Evolutionary conservation across 768 basidiomycete species (phyloP), one percentile per base, ranked within the genome.

Genomic region (Chalciporus pseudorubinellus): DNA sequence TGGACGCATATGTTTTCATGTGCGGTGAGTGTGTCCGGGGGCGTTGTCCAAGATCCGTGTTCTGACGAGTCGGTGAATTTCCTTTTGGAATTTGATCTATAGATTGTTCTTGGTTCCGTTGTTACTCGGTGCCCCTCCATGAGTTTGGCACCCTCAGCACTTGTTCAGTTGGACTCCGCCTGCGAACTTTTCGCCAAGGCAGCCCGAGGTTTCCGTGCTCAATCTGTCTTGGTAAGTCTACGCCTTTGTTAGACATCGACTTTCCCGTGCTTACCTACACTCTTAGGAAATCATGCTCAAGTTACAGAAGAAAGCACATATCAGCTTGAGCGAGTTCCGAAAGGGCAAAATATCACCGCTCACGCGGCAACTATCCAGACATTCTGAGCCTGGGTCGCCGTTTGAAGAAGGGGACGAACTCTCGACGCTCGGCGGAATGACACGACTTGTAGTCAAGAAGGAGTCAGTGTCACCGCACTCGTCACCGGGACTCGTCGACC

Each of bases 71-170:
- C 12, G 28, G 45, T 42, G 52, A 33, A 56, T 53, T 51, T 49
- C 34, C 38, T 42, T 39, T 43, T 38, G 14, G 39, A 45, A 46
- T 31, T 20, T 22, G 44, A 55, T 51, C 34, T 24, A 38, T 43
- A 63, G 84, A 87, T 89, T 55, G 74, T 89, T 45, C 69, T 89
- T 42, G 86, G 86, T 31, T 85, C 85, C 19, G 85, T 89, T 31
- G 86, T 88, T 11, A 89, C 87, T 16, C 76, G 85, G 45, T 88
- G 86, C 67, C 86, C 87, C 11, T 88, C 87, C 16, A 86, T 88
- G 81, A 86, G 85, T 58, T 68, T 89, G 53, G 87, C 86, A 19
- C 83, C 85, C 16, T 88, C 86, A 20, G 87, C 86, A 4, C 76
- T 89, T 9, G 77, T 80, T 8, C 87, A 89, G 59, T 70, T 89